Evolutionary conservation across 23 red algal species (phyloP).

Genomic region (Gracilariopsis chorda): DNA sequence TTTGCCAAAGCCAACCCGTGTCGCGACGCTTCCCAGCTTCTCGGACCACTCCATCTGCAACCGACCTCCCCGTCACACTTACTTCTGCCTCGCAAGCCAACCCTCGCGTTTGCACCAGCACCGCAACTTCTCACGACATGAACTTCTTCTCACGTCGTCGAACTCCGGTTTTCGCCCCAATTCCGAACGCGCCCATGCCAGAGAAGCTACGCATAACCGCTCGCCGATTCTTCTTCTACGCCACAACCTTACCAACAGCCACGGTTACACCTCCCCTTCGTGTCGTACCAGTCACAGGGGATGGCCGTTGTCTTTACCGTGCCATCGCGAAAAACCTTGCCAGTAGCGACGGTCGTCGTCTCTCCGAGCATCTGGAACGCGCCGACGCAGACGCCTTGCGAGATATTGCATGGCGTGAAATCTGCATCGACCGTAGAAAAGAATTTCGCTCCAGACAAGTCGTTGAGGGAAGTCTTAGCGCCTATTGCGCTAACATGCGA

Average conservation of each 20-base stretch:
- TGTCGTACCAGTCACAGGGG: slow-evolving; percentile 64
- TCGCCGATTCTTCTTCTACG: neutral
- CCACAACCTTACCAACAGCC: neutral
- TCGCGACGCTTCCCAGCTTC: neutral
- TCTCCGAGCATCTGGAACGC: slow-evolving; percentile 78
- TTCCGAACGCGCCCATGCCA: neutral
- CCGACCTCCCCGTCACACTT: neutral
- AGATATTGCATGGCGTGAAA: slow-evolving; percentile 66
- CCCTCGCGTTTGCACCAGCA: too few relatives aligned
- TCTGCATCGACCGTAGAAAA: slow-evolving; percentile 66
- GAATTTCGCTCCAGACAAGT: slow-evolving; percentile 70
- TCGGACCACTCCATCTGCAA: neutral
- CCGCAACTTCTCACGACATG: too few relatives aligned
- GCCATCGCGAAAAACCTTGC: slow-evolving; percentile 92
- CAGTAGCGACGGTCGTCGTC: slow-evolving; percentile 47
- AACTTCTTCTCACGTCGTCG: neutral
- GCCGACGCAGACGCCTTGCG: slow-evolving; percentile 93
- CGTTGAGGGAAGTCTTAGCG: slow-evolving; percentile 80
- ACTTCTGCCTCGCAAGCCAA: too few relatives aligned
- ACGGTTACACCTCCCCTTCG: slow-evolving; percentile 28
- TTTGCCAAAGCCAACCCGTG: too few relatives aligned
- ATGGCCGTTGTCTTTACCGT: slow-evolving; percentile 96
- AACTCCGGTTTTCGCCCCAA: neutral
- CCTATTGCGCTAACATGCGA: slow-evolving; percentile 77
- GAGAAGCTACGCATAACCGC: neutral